Conservation (phyloP, 164 flowering plant genomes). For the Platanus orientalis region DNA sequence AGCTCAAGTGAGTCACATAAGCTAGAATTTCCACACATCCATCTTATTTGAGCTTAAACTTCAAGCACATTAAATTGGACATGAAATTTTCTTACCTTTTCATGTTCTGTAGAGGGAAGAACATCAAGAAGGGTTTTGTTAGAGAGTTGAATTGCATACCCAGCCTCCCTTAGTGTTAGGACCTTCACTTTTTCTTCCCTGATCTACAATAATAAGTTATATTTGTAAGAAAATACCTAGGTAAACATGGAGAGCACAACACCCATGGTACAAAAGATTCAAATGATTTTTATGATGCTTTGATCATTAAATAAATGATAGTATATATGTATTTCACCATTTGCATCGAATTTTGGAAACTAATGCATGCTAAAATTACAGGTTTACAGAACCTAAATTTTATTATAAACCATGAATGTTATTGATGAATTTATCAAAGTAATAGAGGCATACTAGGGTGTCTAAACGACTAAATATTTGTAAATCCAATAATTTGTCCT, state of each 20-base stretch:
- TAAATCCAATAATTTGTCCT: too few species aligned
- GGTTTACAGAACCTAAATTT: neutral
- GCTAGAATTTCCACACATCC: neutral
- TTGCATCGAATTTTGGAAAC: neutral
- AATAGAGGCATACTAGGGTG: too few species aligned
- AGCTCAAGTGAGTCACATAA: neutral
- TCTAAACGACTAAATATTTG: too few species aligned
- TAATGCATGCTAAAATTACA: neutral
- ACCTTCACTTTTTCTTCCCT: constrained; percentile 81
- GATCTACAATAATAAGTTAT: constrained; percentile 33
- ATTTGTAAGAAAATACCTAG: constrained; percentile 3
- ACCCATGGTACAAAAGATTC: neutral
- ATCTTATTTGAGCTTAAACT: neutral
- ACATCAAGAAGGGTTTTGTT: constrained; percentile 83
- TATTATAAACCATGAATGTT: too few species aligned
- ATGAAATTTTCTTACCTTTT: constrained; percentile 49
- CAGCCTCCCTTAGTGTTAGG: constrained; percentile 89
- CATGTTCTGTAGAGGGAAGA: constrained; percentile 74
- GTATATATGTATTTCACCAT: too few species aligned
- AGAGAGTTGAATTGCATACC: constrained; percentile 94
- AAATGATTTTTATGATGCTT: neutral
- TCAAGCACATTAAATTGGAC: neutral
- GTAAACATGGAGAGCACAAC: neutral
- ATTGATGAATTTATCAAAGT: too few species aligned
- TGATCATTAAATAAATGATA: too few species aligned